These are phyloP conservation scores for Lagerstroemia speciosa DNA, from an alignment of 345 rosid genomes.

Conservation along the genomic window DNA sequence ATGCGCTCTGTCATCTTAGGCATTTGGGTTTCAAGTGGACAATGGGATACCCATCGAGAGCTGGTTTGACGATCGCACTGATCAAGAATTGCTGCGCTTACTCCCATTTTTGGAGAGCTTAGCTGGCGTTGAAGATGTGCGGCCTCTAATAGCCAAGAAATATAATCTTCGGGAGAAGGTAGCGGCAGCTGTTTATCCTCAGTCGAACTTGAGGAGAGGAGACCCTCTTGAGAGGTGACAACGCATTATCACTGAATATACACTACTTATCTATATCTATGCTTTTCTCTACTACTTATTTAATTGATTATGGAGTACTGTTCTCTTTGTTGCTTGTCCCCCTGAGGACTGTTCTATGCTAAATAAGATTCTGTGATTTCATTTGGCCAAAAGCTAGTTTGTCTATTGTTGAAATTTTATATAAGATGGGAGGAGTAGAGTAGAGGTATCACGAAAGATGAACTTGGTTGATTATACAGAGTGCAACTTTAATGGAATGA, in stretches of 20 bases:
- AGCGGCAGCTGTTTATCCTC: constrained; percentile 66
- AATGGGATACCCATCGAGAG: constrained; percentile 97
- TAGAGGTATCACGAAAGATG: too few relatives aligned
- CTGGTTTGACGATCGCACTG: constrained; percentile 85
- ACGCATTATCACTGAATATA: neutral
- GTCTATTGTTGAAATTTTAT: too few relatives aligned
- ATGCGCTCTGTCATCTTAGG: constrained; percentile 30
- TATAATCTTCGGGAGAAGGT: constrained; percentile 70
- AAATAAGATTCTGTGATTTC: constrained; percentile 2
- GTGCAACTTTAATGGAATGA: too few relatives aligned
- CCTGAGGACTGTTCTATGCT: neutral
- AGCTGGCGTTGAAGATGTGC: constrained; percentile 80
- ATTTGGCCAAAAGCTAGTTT: neutral
- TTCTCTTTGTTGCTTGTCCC: constrained; percentile 5
- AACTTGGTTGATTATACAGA: too few relatives aligned
- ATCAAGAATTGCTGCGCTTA: constrained; percentile 67
- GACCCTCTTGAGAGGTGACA: constrained; percentile 50
- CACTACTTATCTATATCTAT: neutral
- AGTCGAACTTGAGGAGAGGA: constrained; percentile 25
- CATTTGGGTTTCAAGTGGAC: constrained; percentile 98
- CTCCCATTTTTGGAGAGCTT: constrained; percentile 90
- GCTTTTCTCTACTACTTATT: neutral
- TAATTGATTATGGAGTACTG: constrained; percentile 6
- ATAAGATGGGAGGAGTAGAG: too few relatives aligned
- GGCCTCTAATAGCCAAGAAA: constrained; percentile 74